Percentiles rank a stretch among this genome's conserved stretches.
phyloP scores from a whole-genome alignment of 139 green algal species.

The Volvox africanus region DNA sequence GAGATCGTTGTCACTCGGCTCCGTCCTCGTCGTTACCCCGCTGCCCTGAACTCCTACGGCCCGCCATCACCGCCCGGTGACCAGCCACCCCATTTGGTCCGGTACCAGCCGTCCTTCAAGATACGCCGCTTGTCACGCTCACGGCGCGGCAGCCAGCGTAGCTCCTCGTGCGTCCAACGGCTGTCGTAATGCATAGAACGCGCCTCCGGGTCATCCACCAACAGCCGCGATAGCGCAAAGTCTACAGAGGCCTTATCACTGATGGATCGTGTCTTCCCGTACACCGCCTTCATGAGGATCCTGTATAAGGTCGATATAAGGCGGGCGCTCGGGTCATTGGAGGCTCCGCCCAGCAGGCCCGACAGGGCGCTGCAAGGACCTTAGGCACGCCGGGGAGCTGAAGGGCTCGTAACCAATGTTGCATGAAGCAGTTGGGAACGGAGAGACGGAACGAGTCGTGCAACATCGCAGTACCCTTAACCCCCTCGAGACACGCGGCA shows the following conservation, averaged over 20 bases:
- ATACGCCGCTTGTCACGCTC: slow-evolving; percentile 76
- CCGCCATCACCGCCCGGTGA: slow-evolving; percentile 19
- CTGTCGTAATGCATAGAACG: slow-evolving; percentile 68
- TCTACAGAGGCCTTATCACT: slow-evolving; percentile 70
- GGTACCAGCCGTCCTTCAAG: slow-evolving; percentile 62
- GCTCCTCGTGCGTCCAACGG: slow-evolving; percentile 62
- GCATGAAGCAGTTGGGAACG: no score
- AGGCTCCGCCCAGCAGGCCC: no score
- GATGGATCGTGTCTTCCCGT: slow-evolving; percentile 61
- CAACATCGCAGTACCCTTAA: no score
- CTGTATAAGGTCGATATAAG: not conserved
- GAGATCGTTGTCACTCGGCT: no score
- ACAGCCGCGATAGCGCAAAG: slow-evolving; percentile 67
- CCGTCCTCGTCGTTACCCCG: no score
- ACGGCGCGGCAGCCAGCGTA: slow-evolving; percentile 61
- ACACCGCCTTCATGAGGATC: slow-evolving; percentile 56
- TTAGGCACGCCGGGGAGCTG: no score
- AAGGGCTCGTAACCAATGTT: no score
- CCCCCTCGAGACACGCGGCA: no score
- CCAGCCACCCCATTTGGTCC: slow-evolving; percentile 68
- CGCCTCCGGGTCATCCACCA: slow-evolving; percentile 46
- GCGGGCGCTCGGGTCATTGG: no score
- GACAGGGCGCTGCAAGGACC: no score
- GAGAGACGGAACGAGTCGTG: no score
- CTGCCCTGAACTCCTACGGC: not conserved